These are phyloP conservation scores for Pseudisothecium myosuroides DNA, from an alignment of 225 moss, liverwort and hornwort species.

Conservation along the genomic window DNA sequence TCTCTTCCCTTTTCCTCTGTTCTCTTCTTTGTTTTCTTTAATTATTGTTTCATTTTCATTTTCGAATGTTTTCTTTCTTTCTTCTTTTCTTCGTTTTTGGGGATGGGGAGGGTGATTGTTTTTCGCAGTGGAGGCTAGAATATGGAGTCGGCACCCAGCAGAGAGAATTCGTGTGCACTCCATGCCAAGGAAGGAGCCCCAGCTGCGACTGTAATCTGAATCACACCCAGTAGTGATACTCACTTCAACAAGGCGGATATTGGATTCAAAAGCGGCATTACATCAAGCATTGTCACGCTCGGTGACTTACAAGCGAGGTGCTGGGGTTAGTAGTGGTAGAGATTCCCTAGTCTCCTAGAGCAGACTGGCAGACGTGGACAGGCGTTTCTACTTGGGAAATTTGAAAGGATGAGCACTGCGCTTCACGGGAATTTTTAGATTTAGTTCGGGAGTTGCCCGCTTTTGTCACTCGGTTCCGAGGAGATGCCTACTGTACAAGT, in stretches of 20 bases:
- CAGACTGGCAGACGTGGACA: background rate
- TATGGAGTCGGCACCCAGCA: background rate
- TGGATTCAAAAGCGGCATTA: background rate
- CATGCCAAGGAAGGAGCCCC: background rate
- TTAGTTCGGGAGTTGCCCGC: background rate
- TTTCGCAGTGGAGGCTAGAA: background rate
- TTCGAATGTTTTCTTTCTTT: background rate
- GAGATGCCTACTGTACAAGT: too few species aligned
- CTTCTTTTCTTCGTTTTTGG: background rate
- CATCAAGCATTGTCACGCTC: background rate
- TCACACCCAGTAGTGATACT: too few species aligned
- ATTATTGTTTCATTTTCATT: background rate
- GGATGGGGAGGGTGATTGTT: background rate
- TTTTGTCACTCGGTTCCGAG: background rate
- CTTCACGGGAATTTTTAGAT: background rate
- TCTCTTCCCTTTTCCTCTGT: too few species aligned
- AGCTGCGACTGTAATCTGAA: background rate
- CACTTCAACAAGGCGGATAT: background rate
- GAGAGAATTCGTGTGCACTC: too few species aligned
- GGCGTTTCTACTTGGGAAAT: too few species aligned
- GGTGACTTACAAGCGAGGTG: background rate
- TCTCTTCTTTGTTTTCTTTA: background rate
- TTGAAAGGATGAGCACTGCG: background rate
- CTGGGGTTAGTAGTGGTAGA: background rate
- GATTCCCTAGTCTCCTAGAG: background rate